Evolutionary conservation across 371 early-diverging fungal genomes (phyloP).

Genomic region (Circinella umbellata): DNA sequence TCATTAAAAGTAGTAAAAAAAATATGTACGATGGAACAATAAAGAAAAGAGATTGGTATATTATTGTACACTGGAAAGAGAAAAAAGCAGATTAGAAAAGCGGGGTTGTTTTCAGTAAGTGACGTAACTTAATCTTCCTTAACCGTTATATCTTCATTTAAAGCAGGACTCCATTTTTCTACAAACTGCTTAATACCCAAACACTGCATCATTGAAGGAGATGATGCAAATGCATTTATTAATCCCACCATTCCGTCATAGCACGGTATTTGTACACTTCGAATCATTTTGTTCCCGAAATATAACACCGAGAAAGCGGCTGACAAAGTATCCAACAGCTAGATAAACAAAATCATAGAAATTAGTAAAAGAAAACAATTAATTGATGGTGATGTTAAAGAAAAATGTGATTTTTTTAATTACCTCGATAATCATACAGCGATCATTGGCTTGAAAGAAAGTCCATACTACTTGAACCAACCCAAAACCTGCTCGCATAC

Average conservation of each 20-base stretch:
- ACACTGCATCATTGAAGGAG: slow-evolving; percentile 18
- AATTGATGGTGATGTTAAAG: neutral
- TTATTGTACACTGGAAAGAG: too few relatives aligned
- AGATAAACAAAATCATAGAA: neutral
- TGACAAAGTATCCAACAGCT: slow-evolving; percentile 30
- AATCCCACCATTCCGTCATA: slow-evolving; percentile 6
- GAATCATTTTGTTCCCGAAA: slow-evolving; percentile 33
- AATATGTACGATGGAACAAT: too few relatives aligned
- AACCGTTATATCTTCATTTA: neutral
- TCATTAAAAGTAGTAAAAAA: too few relatives aligned
- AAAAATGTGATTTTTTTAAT: neutral
- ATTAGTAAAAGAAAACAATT: neutral
- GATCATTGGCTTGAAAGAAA: slow-evolving; percentile 23
- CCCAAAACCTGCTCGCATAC: slow-evolving; percentile 33
- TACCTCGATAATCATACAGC: slow-evolving; percentile 32
- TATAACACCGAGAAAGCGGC: slow-evolving; percentile 35
- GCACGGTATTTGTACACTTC: slow-evolving; percentile 11
- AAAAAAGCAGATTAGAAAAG: neutral
- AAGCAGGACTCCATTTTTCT: slow-evolving; percentile 7
- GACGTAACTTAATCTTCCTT: neutral
- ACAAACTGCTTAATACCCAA: slow-evolving; percentile 15
- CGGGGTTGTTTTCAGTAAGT: neutral
- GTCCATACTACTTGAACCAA: slow-evolving; percentile 26
- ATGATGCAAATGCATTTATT: slow-evolving; percentile 7
- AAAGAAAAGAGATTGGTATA: too few relatives aligned